Conservation (phyloP, 768 basidiomycete genomes). For the Tylopilus vinaceipallidus region DNA sequence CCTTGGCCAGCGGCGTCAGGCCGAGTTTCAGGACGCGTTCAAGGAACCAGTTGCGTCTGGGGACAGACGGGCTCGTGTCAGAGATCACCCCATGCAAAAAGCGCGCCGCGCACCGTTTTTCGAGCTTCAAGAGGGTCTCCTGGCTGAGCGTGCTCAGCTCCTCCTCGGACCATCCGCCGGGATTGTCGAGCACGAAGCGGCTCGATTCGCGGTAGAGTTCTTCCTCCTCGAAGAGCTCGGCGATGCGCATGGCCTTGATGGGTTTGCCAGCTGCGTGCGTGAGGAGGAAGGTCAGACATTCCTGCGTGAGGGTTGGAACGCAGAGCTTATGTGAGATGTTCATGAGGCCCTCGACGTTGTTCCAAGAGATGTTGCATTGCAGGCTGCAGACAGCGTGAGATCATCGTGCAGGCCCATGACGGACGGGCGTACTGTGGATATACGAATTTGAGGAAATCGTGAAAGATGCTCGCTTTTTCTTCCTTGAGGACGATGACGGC, state of each 20-base stretch:
- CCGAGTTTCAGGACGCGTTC: slow-evolving; percentile 93
- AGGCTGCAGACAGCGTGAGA: slow-evolving; percentile 44
- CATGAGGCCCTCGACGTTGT: slow-evolving; percentile 89
- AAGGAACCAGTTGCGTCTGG: slow-evolving; percentile 90
- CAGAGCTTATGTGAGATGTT: slow-evolving; percentile 89
- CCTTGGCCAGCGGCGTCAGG: slow-evolving; percentile 82
- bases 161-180: slow-evolving; percentile 79
- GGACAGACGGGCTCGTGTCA: not conserved
- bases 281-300: slow-evolving; percentile 84
- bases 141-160: slow-evolving; percentile 80
- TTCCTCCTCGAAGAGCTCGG: slow-evolving; percentile 87
- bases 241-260: slow-evolving; percentile 90
- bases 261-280: slow-evolving; percentile 92
- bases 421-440: slow-evolving; percentile 77
- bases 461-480: slow-evolving; percentile 85
- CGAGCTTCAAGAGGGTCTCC: slow-evolving; percentile 84
- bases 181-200: slow-evolving; percentile 90
- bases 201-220: slow-evolving; percentile 89
- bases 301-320: slow-evolving; percentile 74
- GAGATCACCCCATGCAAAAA: not conserved
- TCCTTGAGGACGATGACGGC: slow-evolving; percentile 90
- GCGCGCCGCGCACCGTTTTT: slow-evolving; percentile 58
- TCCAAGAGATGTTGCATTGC: slow-evolving; percentile 93
- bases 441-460: slow-evolving; percentile 90
- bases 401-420: not conserved